Evolutionary conservation across 2,329 filamentous ascomycete genomes (phyloP), one percentile per base, ranked within the genome.

Genomic region (Zasmidium citrigriseum): DNA sequence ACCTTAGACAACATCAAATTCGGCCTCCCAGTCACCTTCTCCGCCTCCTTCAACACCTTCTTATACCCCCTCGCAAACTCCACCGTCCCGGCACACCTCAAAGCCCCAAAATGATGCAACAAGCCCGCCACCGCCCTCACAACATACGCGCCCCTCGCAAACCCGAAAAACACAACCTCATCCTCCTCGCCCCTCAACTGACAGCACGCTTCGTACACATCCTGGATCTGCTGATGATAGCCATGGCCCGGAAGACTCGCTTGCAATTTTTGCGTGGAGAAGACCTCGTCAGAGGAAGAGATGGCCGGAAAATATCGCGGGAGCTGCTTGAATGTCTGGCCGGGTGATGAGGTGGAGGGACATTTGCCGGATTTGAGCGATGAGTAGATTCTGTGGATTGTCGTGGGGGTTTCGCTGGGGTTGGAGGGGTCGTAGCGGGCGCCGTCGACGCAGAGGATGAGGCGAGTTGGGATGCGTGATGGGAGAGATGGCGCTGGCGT

Each of bases 81-180:
- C 38, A 62, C 56, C 23, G 61, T 55, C 3, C 63, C 66, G n/a
- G 66, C 62, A 12, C 58, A 57, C 11, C 50, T 38, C 46, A 74
- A 20, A 16, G 65, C 68, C 45, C 70, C 68, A 61, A 73, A 68
- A 25, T 72, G 66, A 59, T 76, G 71, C 3, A 79, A 68, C 25
- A 78, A 64, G 4, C 74, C 73, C 18, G 75, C 72, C 1, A 78
- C 75, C 4, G 74, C 74, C 2, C 76, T 69, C 4, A 75, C 72
- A 4, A 77, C 71, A 65, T 70, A 78, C 1, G 75, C 75, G 16
- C 76, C 76, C 46, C 75, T 70, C 27, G 74, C 74, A 59, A 75
- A 75, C 10, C 75, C 76, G 44, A 73, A 78, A 7, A 79, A 60
- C 66, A 73, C 78, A 1, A 78, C 58, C 57, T 79, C 75, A 58